Base-by-base conservation (phyloP, 176 grass and related monocot genomes). In the Miscanthus lutarioriparius region DNA sequence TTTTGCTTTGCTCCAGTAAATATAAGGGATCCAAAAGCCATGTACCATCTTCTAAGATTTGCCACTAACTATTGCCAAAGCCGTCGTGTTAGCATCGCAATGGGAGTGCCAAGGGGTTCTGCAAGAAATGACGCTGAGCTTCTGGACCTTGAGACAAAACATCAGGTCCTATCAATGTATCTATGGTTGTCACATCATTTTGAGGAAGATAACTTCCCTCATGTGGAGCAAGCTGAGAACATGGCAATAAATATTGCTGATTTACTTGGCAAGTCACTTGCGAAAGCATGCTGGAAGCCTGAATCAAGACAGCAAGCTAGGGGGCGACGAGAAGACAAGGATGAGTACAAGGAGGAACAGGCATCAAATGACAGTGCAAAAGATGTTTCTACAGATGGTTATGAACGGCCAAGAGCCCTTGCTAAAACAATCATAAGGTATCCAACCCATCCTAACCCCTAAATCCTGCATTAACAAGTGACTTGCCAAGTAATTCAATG, bases 21-120 rank as follows among this genome's bases (percentile, higher is more conserved):
- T 87, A 88, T 92, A 88, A 92, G 96, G 64, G 96, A 98, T 76
- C 96, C 96, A 59, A 98, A 98, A 89, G 93, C 96, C 68, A 95
- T 98, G 96, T 85, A 92, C 84, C 96, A 98, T 95, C 90, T 98
- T 37, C 74, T 95, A 53, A 93, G 92, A 71, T 98, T 95, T 85
- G 93, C 96, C 28, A 89, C 82, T 47, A 86, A 90, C 61, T 98
- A 95, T 68, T 90, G 87, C 68, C 84, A 95, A 71, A 92, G 87
- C 67, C 87, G 83, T 12, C 91, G 87, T 36, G 96, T 98, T 72
- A 81, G 83, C 81, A 95, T 98, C 49, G 91, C 96, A 11, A 93
- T 98, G 93, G 96, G 96, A 81, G 80, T 98, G 85, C 96, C 96
- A 16, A 91, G 75, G 33, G 67, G 86, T 64, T 98, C 96, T 67